Base-by-base conservation (phyloP, 75 land plant species). In the Isoetes taiwanensis region DNA sequence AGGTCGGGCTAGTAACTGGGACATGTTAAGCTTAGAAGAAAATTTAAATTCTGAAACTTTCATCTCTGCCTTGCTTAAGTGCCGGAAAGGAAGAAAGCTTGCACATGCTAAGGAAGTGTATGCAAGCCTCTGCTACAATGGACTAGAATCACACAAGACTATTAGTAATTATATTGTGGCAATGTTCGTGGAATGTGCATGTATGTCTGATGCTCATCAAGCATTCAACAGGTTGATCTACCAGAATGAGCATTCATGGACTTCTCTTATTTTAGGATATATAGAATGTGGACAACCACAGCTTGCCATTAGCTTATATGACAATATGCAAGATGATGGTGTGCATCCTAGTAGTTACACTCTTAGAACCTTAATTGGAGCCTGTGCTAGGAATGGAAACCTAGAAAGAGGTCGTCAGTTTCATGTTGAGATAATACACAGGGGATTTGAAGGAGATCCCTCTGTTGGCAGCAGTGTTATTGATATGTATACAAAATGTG, bases 401-500 rank as follows among this genome's bases (percentile, higher is more conserved):
- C 28, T 65, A 31, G 53, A 60, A 17, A 59, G 12, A 11, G 84
- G 84, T 0, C 69, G 62, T 59, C 73, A 76, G 34, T 32, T 80
- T 3, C 84, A 80, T 65, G 59, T 71, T 10, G 59, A 43, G 10
- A 61, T 80, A 19, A 14, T 76, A 28, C 10, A 64, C 23, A 37
- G 53, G 23, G 28, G 42, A 1, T 20, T 72, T 10, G 73, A 63
- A 3, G 12, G 66, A 39, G 76, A 76, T 55, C 37, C 69, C 0
- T 70, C 70, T 19, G 42, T 76, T 41, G 56, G 71, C 5, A 77
- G 74, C 52, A 61, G 72, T 8, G 59, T 81, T 2, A 58, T 80
- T 17, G 63, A 73, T 27, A 61, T 80, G 71, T 80, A 80, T 62
- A 62, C 69, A 0, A 80, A 75, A 29, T 65, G 72, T 56, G 70